Evolutionary conservation across 306 rosid species (phyloP).

Genomic region (Albizia julibrissin): DNA sequence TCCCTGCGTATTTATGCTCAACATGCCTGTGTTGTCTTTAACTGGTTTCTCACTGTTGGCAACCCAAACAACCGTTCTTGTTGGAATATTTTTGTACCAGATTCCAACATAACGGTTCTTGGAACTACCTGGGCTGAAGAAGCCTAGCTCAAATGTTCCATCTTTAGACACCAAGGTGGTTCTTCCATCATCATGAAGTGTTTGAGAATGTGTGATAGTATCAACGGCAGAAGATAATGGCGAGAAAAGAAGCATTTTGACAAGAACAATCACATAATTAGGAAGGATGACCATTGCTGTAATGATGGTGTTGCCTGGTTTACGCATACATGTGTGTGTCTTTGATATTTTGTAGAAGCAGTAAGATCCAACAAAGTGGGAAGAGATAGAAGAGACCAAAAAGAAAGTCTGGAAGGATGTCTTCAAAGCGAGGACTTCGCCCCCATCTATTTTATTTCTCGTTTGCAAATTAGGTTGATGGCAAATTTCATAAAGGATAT

Average conservation of each 20-base stretch:
- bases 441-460: no score
- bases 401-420: no score
- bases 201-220: background rate
- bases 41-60: conserved; percentile 49
- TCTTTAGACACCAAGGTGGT: background rate
- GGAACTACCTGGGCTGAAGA: background rate
- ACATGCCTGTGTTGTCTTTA: conserved; percentile 34
- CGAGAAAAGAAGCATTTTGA: no score
- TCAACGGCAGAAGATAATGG: background rate
- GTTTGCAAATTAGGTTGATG: no score
- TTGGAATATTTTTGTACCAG: conserved; percentile 42
- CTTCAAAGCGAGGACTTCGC: no score
- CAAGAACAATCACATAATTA: background rate
- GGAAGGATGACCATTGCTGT: background rate
- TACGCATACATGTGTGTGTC: background rate
- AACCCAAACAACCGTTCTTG: conserved; percentile 47
- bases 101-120: conserved; percentile 48
- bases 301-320: background rate
- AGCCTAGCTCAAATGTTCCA: conserved; percentile 17
- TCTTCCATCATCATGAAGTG: background rate
- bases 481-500: no score
- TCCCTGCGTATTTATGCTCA: conserved; percentile 28
- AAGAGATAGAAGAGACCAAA: no score
- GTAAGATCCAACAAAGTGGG: no score
- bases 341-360: no score